Percentiles rank a stretch among this genome's conserved stretches.
These are phyloP conservation scores for Macrophomina pseudophaseolina DNA, from an alignment of 2,329 filamentous ascomycete genomes.

Conservation along the genomic window DNA sequence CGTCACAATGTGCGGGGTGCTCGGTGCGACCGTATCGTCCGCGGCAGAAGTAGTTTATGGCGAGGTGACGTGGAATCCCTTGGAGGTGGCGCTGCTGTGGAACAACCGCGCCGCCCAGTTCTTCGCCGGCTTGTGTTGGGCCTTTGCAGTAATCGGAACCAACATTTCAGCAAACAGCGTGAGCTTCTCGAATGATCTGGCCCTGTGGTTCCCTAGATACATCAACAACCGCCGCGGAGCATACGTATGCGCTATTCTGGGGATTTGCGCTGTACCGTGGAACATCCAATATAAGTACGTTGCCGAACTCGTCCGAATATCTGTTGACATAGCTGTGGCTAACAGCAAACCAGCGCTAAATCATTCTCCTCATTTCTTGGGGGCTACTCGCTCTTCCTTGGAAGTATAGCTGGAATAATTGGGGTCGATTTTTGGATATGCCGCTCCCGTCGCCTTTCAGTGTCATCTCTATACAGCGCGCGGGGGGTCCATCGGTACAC, in stretches of 20 bases:
- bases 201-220: slow-evolving; percentile 26
- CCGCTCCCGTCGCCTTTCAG: slow-evolving; percentile 33
- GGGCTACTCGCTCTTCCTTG: slow-evolving; percentile 37
- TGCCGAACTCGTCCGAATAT: background rate
- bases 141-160: slow-evolving; percentile 28
- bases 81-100: slow-evolving; percentile 33
- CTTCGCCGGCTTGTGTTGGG: slow-evolving; percentile 24
- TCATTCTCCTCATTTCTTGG: slow-evolving; percentile 42
- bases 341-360: slow-evolving; percentile 29
- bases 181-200: slow-evolving; percentile 25
- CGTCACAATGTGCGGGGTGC: slow-evolving; percentile 21
- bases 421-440: slow-evolving; percentile 35
- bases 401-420: slow-evolving; percentile 35
- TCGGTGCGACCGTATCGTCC: slow-evolving; percentile 20
- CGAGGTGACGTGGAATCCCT: slow-evolving; percentile 31
- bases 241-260: slow-evolving; percentile 43
- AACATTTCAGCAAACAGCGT: slow-evolving; percentile 29
- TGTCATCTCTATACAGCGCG: slow-evolving; percentile 36
- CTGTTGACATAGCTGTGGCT: slow-evolving; percentile 35
- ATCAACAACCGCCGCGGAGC: slow-evolving; percentile 36
- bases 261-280: slow-evolving; percentile 34
- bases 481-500: slow-evolving; percentile 38
- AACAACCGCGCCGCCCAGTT: slow-evolving; percentile 25
- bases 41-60: slow-evolving; percentile 29
- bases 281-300: slow-evolving; percentile 25